Evolutionary conservation across 2,329 filamentous ascomycete genomes (phyloP).

Genomic region (Madurella fahalii): DNA sequence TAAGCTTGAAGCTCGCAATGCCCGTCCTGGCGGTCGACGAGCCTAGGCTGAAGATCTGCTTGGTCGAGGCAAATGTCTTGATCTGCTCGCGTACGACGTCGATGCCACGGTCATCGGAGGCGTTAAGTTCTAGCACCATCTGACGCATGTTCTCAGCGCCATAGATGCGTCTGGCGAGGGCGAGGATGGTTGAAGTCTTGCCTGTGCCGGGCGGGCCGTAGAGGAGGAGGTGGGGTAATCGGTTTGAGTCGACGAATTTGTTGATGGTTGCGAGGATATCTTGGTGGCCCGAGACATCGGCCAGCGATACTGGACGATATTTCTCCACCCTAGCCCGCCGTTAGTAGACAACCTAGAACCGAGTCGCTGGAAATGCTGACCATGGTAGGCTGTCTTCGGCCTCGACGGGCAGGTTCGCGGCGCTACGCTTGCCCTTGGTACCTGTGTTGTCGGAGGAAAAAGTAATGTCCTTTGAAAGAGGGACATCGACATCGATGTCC

Average conservation of each 20-base stretch:
- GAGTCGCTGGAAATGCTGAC: slow-evolving; percentile 43
- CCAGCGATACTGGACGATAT: slow-evolving; percentile 82
- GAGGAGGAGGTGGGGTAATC: slow-evolving; percentile 89
- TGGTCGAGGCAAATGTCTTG: slow-evolving; percentile 97
- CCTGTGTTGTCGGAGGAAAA: slow-evolving; percentile 70
- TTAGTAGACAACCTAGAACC: neutral
- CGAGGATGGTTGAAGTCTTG: slow-evolving; percentile 95
- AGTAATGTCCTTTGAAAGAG: slow-evolving; percentile 45
- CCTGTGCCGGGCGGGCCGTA: slow-evolving; percentile 96
- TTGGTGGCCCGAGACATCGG: slow-evolving; percentile 93
- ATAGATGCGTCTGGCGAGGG: slow-evolving; percentile 89
- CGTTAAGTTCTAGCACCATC: slow-evolving; percentile 97
- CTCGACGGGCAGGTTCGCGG: slow-evolving; percentile 88
- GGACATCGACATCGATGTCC: slow-evolving; percentile 55
- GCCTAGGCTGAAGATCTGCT: slow-evolving; percentile 79
- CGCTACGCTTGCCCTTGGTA: slow-evolving; percentile 82
- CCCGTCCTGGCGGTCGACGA: slow-evolving; percentile 33
- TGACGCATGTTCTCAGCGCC: slow-evolving; percentile 88
- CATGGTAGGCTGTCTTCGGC: slow-evolving; percentile 92
- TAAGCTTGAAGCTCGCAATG: slow-evolving; percentile 84
- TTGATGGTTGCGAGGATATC: slow-evolving; percentile 98
- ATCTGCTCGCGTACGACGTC: slow-evolving; percentile 98
- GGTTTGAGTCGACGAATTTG: slow-evolving; percentile 92
- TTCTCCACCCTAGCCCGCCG: slow-evolving; percentile 77
- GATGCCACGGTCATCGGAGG: slow-evolving; percentile 94